These are phyloP conservation scores for Heliosperma pusillum DNA, from an alignment of 148 eudicot genomes.

Conservation along the genomic window DNA sequence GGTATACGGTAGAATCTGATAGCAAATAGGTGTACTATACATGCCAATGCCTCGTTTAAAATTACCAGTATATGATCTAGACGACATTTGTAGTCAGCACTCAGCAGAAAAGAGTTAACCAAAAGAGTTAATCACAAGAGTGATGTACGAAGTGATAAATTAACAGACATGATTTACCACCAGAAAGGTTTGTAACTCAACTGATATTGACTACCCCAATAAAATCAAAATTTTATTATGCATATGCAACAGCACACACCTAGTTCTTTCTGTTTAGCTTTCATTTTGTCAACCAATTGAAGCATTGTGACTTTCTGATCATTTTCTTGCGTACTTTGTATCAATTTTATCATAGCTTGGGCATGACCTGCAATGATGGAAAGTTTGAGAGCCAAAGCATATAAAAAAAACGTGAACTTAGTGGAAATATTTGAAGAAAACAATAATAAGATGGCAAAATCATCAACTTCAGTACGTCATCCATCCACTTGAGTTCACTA, in stretches of 20 bases:
- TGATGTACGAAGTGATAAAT: no score
- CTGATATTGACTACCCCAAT: background rate
- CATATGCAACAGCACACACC: conserved; percentile 35
- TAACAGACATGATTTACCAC: no score
- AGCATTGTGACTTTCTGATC: conserved; percentile 79
- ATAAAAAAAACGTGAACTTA: background rate
- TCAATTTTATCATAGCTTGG: conserved; percentile 52
- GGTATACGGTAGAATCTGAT: background rate
- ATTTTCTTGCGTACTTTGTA: conserved; percentile 63
- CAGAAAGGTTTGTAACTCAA: background rate
- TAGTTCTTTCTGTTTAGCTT: conserved; percentile 56
- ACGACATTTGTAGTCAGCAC: background rate
- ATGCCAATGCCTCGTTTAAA: background rate
- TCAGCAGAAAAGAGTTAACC: background rate
- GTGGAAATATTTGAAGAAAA: background rate
- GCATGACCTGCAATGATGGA: conserved; percentile 56
- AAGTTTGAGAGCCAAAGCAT: conserved; percentile 1
- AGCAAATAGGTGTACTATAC: background rate
- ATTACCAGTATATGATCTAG: background rate
- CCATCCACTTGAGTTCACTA: no score
- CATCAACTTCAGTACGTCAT: background rate
- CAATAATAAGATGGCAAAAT: background rate
- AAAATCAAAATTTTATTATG: background rate
- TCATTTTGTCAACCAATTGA: conserved; percentile 90
- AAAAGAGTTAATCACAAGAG: background rate